phyloP scores from a whole-genome alignment of 169 alveolate genomes.

The Toxoplasma gondii region DNA sequence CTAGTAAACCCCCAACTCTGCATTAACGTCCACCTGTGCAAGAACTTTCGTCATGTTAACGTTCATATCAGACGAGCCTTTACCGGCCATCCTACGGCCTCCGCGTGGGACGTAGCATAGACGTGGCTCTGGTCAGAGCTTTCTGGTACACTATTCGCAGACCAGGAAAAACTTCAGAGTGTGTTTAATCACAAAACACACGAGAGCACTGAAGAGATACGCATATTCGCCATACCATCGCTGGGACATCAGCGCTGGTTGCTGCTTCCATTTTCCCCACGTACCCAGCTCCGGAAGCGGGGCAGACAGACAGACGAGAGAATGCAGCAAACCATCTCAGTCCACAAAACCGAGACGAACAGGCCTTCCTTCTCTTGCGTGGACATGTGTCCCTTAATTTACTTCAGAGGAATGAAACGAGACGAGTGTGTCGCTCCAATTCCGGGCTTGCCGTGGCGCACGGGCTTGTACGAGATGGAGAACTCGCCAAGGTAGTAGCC shows the following conservation, averaged over 20 bases:
- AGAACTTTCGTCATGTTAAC: too few relatives aligned
- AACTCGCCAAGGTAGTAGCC: constrained; percentile 99
- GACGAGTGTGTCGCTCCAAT: constrained; percentile 89
- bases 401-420: constrained; percentile 69
- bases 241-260: neutral
- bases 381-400: constrained; percentile 18
- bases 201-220: neutral
- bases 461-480: constrained; percentile 98
- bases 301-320: neutral
- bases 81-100: too few relatives aligned
- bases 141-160: neutral
- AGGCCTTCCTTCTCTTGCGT: neutral
- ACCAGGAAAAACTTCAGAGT: neutral
- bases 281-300: neutral
- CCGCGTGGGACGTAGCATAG: too few relatives aligned
- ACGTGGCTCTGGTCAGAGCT: too few relatives aligned
- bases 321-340: neutral
- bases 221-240: neutral
- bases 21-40: too few relatives aligned
- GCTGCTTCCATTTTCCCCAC: neutral
- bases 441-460: constrained; percentile 99
- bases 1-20: too few relatives aligned
- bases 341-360: neutral
- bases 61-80: too few relatives aligned
- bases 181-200: neutral